phyloP scores from a whole-genome alignment of 2,329 filamentous ascomycete genomes.

The Thermothelomyces thermophilus region DNA sequence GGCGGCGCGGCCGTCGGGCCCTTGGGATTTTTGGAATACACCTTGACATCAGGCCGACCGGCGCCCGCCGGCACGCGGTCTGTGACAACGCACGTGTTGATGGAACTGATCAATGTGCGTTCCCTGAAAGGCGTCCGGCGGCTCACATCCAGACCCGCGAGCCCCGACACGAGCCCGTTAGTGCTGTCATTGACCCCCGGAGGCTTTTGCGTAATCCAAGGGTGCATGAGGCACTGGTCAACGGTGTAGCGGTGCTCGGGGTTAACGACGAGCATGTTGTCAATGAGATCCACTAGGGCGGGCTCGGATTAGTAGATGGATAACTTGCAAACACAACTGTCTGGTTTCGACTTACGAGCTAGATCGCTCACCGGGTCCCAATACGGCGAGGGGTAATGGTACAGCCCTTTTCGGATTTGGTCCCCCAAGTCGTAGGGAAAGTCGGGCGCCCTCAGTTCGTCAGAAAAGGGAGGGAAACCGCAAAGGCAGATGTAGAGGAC shows the following conservation, averaged over 20 bases:
- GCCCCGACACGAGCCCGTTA: constrained; percentile 81
- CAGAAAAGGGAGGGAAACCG: constrained; percentile 93
- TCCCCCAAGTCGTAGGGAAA: constrained; percentile 83
- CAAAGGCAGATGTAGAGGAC: constrained; percentile 96
- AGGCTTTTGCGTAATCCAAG: constrained; percentile 67
- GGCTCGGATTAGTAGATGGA: constrained; percentile 17
- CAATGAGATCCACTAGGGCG: constrained; percentile 71
- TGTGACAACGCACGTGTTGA: constrained; percentile 64
- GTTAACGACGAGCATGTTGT: constrained; percentile 87
- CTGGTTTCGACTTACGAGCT: constrained; percentile 49
- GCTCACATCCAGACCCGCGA: constrained; percentile 75
- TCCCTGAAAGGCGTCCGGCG: constrained; percentile 74
- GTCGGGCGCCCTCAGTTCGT: constrained; percentile 74
- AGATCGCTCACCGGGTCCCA: constrained; percentile 86
- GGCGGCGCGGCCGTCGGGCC: background rate
- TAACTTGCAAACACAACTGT: background rate
- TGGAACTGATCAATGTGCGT: constrained; percentile 73
- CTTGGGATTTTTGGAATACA: constrained; percentile 65
- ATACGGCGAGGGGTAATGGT: constrained; percentile 94
- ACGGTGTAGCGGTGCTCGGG: constrained; percentile 77
- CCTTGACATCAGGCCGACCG: constrained; percentile 57
- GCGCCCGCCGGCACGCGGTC: constrained; percentile 48
- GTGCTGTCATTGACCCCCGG: constrained; percentile 74
- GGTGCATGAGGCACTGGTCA: constrained; percentile 84
- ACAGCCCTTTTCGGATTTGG: constrained; percentile 82